These are phyloP conservation scores for Annulohypoxylon nitens DNA, from an alignment of 495 filamentous ascomycete genomes.

Conservation along the genomic window DNA sequence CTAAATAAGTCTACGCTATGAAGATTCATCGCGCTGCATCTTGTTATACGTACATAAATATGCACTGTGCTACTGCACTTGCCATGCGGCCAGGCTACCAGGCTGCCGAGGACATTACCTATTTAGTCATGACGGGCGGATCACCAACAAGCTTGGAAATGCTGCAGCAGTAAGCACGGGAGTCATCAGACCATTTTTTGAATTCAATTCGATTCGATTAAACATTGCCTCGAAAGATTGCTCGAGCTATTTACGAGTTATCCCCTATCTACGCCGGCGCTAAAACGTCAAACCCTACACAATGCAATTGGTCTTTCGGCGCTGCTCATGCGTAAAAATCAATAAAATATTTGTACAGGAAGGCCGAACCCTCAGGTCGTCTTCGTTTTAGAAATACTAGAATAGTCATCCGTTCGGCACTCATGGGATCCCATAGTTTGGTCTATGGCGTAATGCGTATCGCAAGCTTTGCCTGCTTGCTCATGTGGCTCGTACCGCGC, in stretches of 20 bases:
- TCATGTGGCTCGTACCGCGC: constrained; percentile 22
- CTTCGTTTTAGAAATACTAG: constrained; percentile 20
- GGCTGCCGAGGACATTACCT: constrained; percentile 3
- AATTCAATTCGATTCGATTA: constrained; percentile 40
- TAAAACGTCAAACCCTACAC: constrained; percentile 42
- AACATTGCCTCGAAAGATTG: constrained; percentile 46
- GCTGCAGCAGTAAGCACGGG: constrained; percentile 17
- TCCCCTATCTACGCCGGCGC: constrained; percentile 48
- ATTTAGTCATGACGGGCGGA: neutral
- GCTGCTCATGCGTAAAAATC: constrained; percentile 44
- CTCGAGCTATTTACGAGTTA: constrained; percentile 45
- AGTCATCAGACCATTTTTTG: constrained; percentile 12
- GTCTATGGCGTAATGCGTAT: constrained; percentile 13
- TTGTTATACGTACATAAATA: constrained; percentile 11
- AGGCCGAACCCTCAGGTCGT: constrained; percentile 17
- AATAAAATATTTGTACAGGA: constrained; percentile 42
- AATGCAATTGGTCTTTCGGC: constrained; percentile 41
- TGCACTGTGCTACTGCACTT: constrained; percentile 14
- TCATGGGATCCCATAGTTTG: constrained; percentile 13
- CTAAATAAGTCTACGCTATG: constrained; percentile 12
- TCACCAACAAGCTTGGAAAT: constrained; percentile 13
- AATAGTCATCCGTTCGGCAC: constrained; percentile 26
- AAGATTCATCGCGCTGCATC: neutral
- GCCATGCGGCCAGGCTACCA: neutral
- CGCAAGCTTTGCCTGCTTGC: constrained; percentile 32